Conservation (phyloP, 495 filamentous ascomycete genomes). For the Aspergillus sparsus region DNA sequence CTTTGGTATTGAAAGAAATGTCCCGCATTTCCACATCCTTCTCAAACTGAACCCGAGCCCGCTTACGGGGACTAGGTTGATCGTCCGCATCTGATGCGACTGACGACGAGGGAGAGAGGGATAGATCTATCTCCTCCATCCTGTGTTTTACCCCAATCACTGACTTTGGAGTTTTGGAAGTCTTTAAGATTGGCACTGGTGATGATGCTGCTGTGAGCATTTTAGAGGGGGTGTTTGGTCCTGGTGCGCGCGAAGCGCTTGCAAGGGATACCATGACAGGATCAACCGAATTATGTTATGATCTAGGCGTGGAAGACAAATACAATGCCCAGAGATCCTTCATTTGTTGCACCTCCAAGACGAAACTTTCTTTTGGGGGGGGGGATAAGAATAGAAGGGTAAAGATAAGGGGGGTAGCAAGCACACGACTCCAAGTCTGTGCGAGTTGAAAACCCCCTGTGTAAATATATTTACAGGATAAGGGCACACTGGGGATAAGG, state of each 20-base stretch:
- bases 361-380: neutral
- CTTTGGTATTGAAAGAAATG: constrained; percentile 21
- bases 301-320: constrained; percentile 15
- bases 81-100: constrained; percentile 41
- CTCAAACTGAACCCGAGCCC: constrained; percentile 74
- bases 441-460: constrained; percentile 6
- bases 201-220: constrained; percentile 39
- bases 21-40: constrained; percentile 63
- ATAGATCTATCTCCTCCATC: constrained; percentile 44
- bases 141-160: constrained; percentile 39
- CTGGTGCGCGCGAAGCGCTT: constrained; percentile 35
- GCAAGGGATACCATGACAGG: constrained; percentile 49
- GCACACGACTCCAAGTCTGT: constrained; percentile 26
- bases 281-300: constrained; percentile 8
- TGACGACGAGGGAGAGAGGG: constrained; percentile 40
- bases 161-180: constrained; percentile 30
- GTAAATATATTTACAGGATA: constrained; percentile 19
- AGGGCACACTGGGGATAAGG: constrained; percentile 2
- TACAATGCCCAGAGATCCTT: constrained; percentile 17
- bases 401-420: constrained; percentile 12
- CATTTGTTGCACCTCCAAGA: constrained; percentile 25
- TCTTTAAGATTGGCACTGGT: constrained; percentile 47
- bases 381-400: constrained; percentile 10
- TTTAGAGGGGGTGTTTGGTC: constrained; percentile 31
- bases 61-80: constrained; percentile 52